These are phyloP conservation scores for Lentinula edodes DNA, from an alignment of 768 basidiomycete species.

Conservation along the genomic window DNA sequence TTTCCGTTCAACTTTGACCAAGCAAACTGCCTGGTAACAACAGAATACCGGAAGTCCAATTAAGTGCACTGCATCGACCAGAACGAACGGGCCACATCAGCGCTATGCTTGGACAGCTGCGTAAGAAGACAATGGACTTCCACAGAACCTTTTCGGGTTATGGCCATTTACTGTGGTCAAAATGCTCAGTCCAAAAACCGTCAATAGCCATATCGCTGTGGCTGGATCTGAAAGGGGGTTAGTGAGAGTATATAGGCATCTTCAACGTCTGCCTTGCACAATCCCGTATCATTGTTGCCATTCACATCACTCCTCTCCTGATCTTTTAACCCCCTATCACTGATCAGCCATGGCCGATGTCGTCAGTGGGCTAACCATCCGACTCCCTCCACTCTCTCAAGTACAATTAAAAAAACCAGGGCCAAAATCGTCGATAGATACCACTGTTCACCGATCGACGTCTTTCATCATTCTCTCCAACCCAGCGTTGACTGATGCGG, in stretches of 20 bases:
- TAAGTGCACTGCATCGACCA: too few species aligned
- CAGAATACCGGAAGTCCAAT: too few species aligned
- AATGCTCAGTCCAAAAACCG: neutral
- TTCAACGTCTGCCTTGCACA: neutral
- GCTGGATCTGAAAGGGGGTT: neutral
- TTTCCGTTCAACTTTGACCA: too few species aligned
- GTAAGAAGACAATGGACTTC: neutral
- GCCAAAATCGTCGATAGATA: neutral
- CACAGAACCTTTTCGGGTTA: neutral
- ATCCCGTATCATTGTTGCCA: neutral
- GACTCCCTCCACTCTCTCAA: neutral
- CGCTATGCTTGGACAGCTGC: neutral
- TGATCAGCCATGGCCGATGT: neutral
- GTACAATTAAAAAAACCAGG: neutral
- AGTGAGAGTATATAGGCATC: neutral
- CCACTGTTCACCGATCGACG: neutral
- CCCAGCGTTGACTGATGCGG: neutral
- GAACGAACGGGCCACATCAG: neutral
- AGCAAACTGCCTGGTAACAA: too few species aligned
- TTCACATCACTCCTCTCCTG: neutral
- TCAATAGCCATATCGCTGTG: neutral
- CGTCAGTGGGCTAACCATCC: neutral
- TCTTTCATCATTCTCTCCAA: neutral
- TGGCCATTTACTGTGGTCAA: neutral
- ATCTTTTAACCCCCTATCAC: neutral